Base-by-base conservation (phyloP, 2,329 filamentous ascomycete genomes). In the Pseudogymnoascus sp. region DNA sequence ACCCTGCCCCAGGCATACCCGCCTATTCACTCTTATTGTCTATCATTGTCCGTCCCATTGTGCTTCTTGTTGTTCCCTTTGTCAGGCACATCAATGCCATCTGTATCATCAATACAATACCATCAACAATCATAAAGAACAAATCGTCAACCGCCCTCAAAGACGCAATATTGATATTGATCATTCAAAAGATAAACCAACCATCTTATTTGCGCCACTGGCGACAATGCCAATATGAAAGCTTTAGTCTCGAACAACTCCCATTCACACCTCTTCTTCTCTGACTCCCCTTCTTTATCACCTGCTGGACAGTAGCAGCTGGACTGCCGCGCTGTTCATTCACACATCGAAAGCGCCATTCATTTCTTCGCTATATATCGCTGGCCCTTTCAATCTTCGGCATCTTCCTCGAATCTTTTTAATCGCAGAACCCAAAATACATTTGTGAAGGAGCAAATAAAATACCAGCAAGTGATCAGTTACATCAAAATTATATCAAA, bases 151-250 rank as follows among this genome's bases (percentile, higher is more conserved):
- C 16, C 50, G 3, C 50, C 5, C 11, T 35, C 29, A 33, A 33
- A 56, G 10, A 33, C 16, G 5, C n/a, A 33, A 33, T 19, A 56
- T 33, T 56, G 16, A 56, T 56, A 56, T 56, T 56, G 50, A 56
- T 19, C 16, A 8, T 13, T 33, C 50, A 33, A 19, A 6, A 14
- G 2, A 35, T 14, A 16, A 14, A 21, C 3, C 50, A 56, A 21
- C 29, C 29, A 2, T 21, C 29, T 10, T 56, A 56, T 56, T 56
- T 10, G 7, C 50, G 50, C 50, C 16, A 35, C 16, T 29, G 29
- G 50, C 50, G 50, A 56, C 50, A 56, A 56, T 56, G 50, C 16
- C 50, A 56, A 56, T n/a, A 56, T 56, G 50, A 56, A 56, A 56
- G 16, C 29, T 56, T 56, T 56, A 56, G 50, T 56, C 16, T 16